Evolutionary conservation across 1,284 basidiomycete species (phyloP).

Genomic region (Moesziomyces sp.): DNA sequence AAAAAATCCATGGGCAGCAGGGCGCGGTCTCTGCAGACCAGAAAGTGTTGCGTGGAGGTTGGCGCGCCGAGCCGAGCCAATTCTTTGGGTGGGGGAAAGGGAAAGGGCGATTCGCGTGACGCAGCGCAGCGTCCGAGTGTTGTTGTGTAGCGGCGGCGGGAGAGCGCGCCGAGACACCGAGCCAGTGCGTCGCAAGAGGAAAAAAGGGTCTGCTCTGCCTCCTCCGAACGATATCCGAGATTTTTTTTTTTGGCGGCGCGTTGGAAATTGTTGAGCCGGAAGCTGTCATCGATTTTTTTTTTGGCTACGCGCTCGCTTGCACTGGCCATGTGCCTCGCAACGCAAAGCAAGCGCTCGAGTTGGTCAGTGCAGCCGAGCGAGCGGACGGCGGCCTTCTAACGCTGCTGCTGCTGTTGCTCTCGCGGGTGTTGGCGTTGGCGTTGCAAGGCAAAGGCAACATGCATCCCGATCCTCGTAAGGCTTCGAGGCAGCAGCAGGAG

Average conservation of each 20-base stretch:
- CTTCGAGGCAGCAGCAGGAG: no score
- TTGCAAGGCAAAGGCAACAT: no score
- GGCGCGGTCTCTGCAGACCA: no score
- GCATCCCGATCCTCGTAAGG: no score
- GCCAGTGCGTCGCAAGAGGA: no score
- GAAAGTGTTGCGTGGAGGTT: no score
- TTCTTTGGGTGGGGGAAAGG: slow-evolving; percentile 3
- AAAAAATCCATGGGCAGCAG: no score
- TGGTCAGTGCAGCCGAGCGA: slow-evolving; percentile 23
- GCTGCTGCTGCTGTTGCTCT: not conserved
- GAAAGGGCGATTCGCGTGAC: not conserved
- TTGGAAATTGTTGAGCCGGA: slow-evolving; percentile 35
- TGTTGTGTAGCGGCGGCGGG: not conserved
- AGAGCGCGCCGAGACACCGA: no score
- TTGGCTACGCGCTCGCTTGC: no score
- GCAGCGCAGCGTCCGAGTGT: not conserved
- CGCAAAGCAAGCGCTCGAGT: not conserved
- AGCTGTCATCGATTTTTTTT: slow-evolving; percentile 10
- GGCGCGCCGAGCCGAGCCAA: not conserved
- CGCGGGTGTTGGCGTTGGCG: not conserved
- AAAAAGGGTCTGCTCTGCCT: slow-evolving; percentile 7
- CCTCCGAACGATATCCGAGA: not conserved
- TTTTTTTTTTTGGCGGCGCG: slow-evolving; percentile 4
- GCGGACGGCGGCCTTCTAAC: not conserved
- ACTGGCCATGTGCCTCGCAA: slow-evolving; percentile 5